Conservation (phyloP, 1,139 yeast species). For the Yamadazyma dushanensis region DNA sequence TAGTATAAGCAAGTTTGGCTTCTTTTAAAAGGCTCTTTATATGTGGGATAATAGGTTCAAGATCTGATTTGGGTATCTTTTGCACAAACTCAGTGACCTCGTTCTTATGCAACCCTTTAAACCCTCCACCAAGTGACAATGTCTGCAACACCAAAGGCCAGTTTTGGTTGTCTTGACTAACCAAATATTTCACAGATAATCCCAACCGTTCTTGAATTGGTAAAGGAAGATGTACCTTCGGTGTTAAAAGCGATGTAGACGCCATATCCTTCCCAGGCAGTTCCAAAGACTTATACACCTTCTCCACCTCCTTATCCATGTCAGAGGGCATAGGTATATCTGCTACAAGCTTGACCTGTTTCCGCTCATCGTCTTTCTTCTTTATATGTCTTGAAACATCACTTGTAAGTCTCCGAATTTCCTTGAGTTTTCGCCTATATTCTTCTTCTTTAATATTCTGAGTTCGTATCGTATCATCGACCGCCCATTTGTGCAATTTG, state of each 20-base stretch:
- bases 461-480: slow-evolving; percentile 20
- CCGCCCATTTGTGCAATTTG: slow-evolving; percentile 18
- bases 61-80: slow-evolving; percentile 42
- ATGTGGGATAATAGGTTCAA: slow-evolving; percentile 34
- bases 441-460: slow-evolving; percentile 21
- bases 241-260: slow-evolving; percentile 16
- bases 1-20: slow-evolving; percentile 32
- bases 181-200: slow-evolving; percentile 45
- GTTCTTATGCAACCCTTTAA: slow-evolving; percentile 31
- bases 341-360: slow-evolving; percentile 13
- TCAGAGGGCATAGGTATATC: slow-evolving; percentile 25
- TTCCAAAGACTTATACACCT: slow-evolving; percentile 18
- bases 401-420: slow-evolving; percentile 20
- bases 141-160: slow-evolving; percentile 58
- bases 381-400: slow-evolving; percentile 24
- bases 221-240: slow-evolving; percentile 38
- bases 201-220: slow-evolving; percentile 46
- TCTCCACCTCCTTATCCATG: slow-evolving; percentile 16
- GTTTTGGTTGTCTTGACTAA: slow-evolving; percentile 46
- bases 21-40: slow-evolving; percentile 34
- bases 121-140: slow-evolving; percentile 41
- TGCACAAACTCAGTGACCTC: slow-evolving; percentile 45
- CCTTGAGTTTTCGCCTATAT: slow-evolving; percentile 22
- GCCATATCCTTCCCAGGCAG: slow-evolving; percentile 10
- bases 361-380: slow-evolving; percentile 16